A percentile compares a stretch with the other conserved stretches of the same genome.
These are phyloP conservation scores for Penicillium griseofulvum DNA, from an alignment of 2,329 filamentous ascomycete genomes.

Conservation along the genomic window DNA sequence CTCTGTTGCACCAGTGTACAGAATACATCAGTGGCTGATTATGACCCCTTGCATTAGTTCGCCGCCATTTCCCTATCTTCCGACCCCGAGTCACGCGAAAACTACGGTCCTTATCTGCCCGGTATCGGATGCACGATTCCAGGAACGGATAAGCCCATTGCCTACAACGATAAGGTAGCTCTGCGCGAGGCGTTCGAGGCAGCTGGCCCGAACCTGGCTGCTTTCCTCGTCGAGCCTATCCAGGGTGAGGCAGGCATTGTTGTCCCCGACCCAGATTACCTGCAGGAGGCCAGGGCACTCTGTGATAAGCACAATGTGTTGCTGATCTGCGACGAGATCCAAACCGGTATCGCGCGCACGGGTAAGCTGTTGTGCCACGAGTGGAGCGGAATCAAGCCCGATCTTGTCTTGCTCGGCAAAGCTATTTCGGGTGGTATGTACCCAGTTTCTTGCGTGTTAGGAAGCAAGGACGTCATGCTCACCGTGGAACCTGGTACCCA, in stretches of 20 bases:
- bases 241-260: slow-evolving; percentile 97
- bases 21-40: slow-evolving; percentile 1
- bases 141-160: slow-evolving; percentile 71
- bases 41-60: slow-evolving; percentile 58
- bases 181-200: slow-evolving; percentile 74
- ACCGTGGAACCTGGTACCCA: slow-evolving; percentile 95
- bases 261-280: slow-evolving; percentile 86
- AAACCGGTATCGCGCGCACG: slow-evolving; percentile 94
- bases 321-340: slow-evolving; percentile 96
- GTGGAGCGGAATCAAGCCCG: slow-evolving; percentile 93
- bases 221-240: slow-evolving; percentile 93
- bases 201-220: slow-evolving; percentile 81
- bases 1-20: background rate
- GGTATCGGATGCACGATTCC: slow-evolving; percentile 77
- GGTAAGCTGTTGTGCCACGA: slow-evolving; percentile 91
- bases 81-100: slow-evolving; percentile 90
- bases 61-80: slow-evolving; percentile 92
- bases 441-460: slow-evolving; percentile 91
- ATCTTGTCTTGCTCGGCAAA: slow-evolving; percentile 92
- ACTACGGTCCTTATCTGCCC: slow-evolving; percentile 95
- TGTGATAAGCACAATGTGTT: slow-evolving; percentile 96
- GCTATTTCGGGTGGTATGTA: slow-evolving; percentile 99
- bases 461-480: slow-evolving; percentile 87
- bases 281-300: slow-evolving; percentile 72
- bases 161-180: slow-evolving; percentile 81